Percentiles rank a stretch among this genome's conserved stretches.
Conservation (phyloP, 202 grass and related monocot genomes). For the Brachypodium distachyon region DNA sequence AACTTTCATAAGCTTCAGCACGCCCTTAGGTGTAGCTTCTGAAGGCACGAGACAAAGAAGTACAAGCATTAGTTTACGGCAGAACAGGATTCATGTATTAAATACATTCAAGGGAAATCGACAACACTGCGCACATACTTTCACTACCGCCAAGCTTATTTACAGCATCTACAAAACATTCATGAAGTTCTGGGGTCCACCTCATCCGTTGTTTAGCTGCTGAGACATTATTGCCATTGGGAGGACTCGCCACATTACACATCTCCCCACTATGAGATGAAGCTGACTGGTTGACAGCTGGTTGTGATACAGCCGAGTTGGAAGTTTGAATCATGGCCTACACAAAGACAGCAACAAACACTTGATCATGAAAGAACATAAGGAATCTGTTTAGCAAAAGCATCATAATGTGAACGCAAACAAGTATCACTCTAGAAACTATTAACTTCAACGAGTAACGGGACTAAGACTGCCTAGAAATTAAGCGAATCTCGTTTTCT, state of each 20-base stretch:
- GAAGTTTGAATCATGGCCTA: constrained; percentile 31
- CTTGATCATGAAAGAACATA: constrained; percentile 1
- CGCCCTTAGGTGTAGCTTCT: constrained; percentile 96
- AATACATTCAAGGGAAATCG: constrained; percentile 8
- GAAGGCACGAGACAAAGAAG: not conserved
- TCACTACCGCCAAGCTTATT: constrained; percentile 89
- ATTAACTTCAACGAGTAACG: not conserved
- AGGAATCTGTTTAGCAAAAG: not conserved
- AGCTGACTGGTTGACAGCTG: constrained; percentile 42
- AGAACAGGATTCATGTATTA: constrained; percentile 3
- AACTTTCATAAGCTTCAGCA: constrained; percentile 94
- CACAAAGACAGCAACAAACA: constrained; percentile 7
- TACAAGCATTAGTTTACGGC: constrained; percentile 13
- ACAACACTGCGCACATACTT: constrained; percentile 48
- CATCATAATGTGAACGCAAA: not conserved
- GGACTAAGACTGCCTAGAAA: not conserved
- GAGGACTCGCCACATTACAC: constrained; percentile 52
- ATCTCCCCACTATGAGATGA: constrained; percentile 56
- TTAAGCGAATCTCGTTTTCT: not conserved
- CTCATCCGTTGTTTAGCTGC: constrained; percentile 69
- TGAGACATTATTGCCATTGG: constrained; percentile 39
- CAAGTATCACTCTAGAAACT: not conserved
- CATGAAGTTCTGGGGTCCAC: constrained; percentile 93
- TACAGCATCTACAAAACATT: constrained; percentile 83
- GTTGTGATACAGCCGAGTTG: constrained; percentile 18